Evolutionary conservation across 768 basidiomycete species (phyloP), one percentile per base, ranked within the genome.

Genomic region (Mycena crocata): DNA sequence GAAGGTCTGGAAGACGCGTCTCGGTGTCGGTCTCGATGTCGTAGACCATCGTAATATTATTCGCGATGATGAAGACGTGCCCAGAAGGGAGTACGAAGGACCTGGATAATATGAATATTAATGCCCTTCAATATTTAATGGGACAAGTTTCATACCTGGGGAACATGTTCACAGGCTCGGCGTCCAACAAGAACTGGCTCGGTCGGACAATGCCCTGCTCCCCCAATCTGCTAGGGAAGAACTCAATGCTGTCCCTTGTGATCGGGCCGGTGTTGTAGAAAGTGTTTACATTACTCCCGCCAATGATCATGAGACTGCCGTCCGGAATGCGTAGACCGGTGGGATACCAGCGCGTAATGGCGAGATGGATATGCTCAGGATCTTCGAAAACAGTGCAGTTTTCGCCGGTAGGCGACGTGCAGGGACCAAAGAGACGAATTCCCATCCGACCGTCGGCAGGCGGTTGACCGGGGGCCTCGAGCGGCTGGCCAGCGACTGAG

Each of bases 21-120:
- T 89, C 87, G 7, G 73, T 78, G 68, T 87, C 81, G 21, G 74
- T 69, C 66, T 81, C 63, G 34, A 69, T 54, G 24, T 69, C 64
- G 49, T 69, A 69, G 6, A 69, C 44, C 68, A 62, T 65, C 67
- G 85, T 83, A 83, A 72, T 87, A 78, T 78, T 82, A 69, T 87
- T 87, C 2, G 88, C 87, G 14, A 86, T 85, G 46, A 89, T 75
- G 75, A 88, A 89, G 4, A 89, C 73, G 45, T 72, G 80, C 15
- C 83, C 85, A 56, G 87, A 83, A 5, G 87, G 85, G 10, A 89
- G 79, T 26, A 79, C 69, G 68, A 89, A 86, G 10, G 85, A 85
- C 59, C 88, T 85, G 8, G 24, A 28, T 17, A 19, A 35, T 1
- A 32, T 58, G n/a, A n/a, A n/a, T n/a, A n/a, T 52, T 9, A 35